Conservation (phyloP, 2,329 filamentous ascomycete species). For the Exophiala spinifera region DNA sequence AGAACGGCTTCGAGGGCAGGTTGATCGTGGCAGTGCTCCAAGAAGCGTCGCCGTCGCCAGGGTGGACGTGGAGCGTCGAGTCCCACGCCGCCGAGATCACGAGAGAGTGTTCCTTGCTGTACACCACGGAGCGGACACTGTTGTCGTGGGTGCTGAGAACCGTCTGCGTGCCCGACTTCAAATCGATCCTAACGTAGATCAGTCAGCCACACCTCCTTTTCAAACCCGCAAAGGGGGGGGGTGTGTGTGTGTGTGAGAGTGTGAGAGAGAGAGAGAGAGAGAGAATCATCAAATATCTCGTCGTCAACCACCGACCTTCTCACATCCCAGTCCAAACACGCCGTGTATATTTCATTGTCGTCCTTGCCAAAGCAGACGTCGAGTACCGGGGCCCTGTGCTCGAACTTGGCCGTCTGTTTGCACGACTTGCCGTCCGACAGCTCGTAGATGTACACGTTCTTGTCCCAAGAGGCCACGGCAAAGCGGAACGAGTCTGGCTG, state of each 20-base stretch:
- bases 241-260: no score
- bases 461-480: slow-evolving; percentile 94
- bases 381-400: slow-evolving; percentile 80
- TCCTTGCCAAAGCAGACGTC: slow-evolving; percentile 86
- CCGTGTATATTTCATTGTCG: slow-evolving; percentile 80
- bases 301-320: slow-evolving; percentile 56
- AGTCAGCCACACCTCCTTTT: background rate
- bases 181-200: slow-evolving; percentile 59
- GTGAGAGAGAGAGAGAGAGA: no score
- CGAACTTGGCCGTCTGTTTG: slow-evolving; percentile 46
- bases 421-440: slow-evolving; percentile 60
- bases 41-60: slow-evolving; percentile 47
- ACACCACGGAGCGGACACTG: slow-evolving; percentile 79
- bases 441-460: slow-evolving; percentile 86
- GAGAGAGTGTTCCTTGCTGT: slow-evolving; percentile 70
- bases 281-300: no score
- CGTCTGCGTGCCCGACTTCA: slow-evolving; percentile 68
- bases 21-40: slow-evolving; percentile 61
- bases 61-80: slow-evolving; percentile 80
- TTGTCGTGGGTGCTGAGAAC: slow-evolving; percentile 74
- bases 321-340: slow-evolving; percentile 83
- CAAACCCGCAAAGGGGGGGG: no score
- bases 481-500: slow-evolving; percentile 69
- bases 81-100: slow-evolving; percentile 94
- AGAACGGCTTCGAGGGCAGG: slow-evolving; percentile 85